Conservation (phyloP, 1,284 basidiomycete genomes). For the Microbotryum saponariae region DNA sequence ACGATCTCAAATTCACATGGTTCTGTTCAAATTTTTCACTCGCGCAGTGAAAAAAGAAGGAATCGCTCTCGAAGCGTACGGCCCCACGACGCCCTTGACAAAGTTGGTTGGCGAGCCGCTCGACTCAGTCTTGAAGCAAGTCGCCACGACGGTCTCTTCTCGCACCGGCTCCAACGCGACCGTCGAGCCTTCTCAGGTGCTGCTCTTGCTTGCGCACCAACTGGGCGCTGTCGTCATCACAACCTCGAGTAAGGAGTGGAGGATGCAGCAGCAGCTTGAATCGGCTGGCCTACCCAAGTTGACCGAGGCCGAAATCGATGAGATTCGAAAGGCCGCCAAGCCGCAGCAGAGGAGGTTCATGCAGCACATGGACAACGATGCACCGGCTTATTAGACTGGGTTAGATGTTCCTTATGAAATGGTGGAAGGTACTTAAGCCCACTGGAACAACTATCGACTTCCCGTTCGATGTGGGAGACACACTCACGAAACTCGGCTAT, state of each 20-base stretch:
- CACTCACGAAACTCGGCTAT: too few relatives aligned
- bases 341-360: conserved; percentile 20
- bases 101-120: conserved; percentile 12
- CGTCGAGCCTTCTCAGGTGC: conserved; percentile 25
- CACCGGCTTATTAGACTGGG: conserved; percentile 12
- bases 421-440: too few relatives aligned
- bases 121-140: conserved; percentile 12
- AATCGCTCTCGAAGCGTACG: conserved; percentile 51
- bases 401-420: too few relatives aligned
- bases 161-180: conserved; percentile 7
- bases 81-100: conserved; percentile 21
- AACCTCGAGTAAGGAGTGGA: conserved; percentile 27
- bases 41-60: conserved; percentile 46
- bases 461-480: too few relatives aligned
- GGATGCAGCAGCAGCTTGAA: conserved; percentile 30
- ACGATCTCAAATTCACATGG: too few relatives aligned
- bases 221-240: conserved; percentile 28
- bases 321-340: conserved; percentile 9
- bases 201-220: conserved; percentile 22
- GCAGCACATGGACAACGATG: conserved; percentile 22
- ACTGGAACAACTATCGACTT: too few relatives aligned
- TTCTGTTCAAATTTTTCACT: background rate
- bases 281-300: conserved; percentile 18
- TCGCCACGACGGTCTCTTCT: conserved; percentile 6
- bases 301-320: conserved; percentile 18